Evolutionary conservation across 352 stramenopile species (phyloP), one percentile per base, ranked within the genome.

Genomic region (Globisporangium barbulae): DNA sequence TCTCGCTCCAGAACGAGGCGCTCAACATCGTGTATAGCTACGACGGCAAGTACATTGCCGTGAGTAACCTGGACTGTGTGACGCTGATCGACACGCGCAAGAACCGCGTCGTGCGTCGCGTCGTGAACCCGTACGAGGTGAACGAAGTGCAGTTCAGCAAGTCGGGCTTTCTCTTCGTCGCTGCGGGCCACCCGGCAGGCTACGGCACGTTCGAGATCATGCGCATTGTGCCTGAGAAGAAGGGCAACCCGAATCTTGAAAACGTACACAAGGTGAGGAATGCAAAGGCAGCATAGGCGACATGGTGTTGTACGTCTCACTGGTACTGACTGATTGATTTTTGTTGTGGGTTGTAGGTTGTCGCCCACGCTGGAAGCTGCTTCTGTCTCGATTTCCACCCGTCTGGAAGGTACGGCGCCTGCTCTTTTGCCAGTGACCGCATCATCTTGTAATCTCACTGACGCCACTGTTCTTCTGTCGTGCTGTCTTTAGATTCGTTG

Each of bases 191-290:
- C 59, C 76, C 86, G 10, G 67, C 84, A 1, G 86, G 86, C 0
- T 85, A 91, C 56, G 86, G 86, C 33, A 92, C 82, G 5, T 90
- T 93, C 53, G 86, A 95, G 67, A 91, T 95, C 69, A 90, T 92
- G 76, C 78, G 83, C 37, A 74, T 95, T 44, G 76, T 90, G 7
- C 31, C 68, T 2, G 86, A 95, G 53, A 90, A 91, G 63, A 91
- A 92, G 62, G 79, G 79, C 4, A 85, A 80, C 3, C 81, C 84
- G n/a, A 92, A 91, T 48, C 72, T 95, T 1, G 84, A 93, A 56
- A 93, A 88, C 60, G 78, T 90, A 28, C 81, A 91, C 63, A 93
- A 95, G 79, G 86, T 89, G 31, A 33, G 44, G 39, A 45, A n/a
- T 37, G 25, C 15, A 58, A 12, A n/a, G 22, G 13, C 25, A 31